Base-by-base conservation (phyloP, 116 monocot genomes). In the Papilionanthe hybrid region DNA sequence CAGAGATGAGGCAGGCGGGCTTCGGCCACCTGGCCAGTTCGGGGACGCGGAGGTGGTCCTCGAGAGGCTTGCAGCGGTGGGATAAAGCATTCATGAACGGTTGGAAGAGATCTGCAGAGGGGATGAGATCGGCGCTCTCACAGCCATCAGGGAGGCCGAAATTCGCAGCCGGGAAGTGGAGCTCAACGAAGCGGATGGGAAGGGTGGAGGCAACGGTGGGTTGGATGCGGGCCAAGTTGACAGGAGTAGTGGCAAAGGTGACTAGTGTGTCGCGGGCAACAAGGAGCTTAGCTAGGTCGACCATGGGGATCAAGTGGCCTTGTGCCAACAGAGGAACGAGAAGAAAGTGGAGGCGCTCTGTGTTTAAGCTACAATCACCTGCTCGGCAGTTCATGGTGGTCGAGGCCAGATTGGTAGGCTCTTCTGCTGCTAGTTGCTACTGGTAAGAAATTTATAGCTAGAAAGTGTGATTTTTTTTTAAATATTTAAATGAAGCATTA, bases 271-370 rank as follows among this genome's bases (percentile, higher is more conserved):
- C 85, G 22, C 78, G 81, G 73, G 43, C 77, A 11, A 85, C 88
- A 18, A 88, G 75, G 48, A 85, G 75, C 9, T 58, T 72, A 8
- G 88, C 88, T 23, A 83, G 76, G 83, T 86, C 83, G 22, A 83
- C 25, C 83, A 86, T 86, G 44, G 86, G 86, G 50, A 86, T 87
- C 67, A 80, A 78, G 77, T 87, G 87, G 63, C 87, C 87, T n/a
- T 73, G 87, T 1, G 81, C 87, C 72, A 78, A 41, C 22, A 87
- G 25, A 9, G 87, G 87, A 13, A 87, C 87, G 13, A 87, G 58
- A 2, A 87, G 72, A 77, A 87, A 83, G 78, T 87, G 82, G 25
- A 53, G 53, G 53, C 15, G 4, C 15, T 53, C 10, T 56, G 81
- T 28, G 77, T 81, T 72, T 27, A 11, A 42, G 42, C 53, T 3